These are phyloP conservation scores for Aspergillus indologenus DNA, from an alignment of 495 filamentous ascomycete genomes.

Conservation along the genomic window DNA sequence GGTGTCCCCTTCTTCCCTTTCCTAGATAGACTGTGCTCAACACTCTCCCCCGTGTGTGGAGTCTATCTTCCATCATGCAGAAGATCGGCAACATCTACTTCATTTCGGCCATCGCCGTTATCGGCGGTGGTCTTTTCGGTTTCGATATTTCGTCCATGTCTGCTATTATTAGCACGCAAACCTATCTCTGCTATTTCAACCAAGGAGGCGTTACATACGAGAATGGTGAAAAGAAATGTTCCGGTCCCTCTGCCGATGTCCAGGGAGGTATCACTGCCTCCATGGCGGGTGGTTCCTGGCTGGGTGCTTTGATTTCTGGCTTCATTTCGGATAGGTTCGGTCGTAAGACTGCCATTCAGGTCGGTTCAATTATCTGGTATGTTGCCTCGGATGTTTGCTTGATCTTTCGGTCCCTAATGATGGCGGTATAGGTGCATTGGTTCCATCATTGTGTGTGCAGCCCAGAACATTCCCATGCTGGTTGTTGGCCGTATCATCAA, in stretches of 20 bases:
- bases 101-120: slow-evolving; percentile 71
- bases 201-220: slow-evolving; percentile 33
- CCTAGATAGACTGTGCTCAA: not conserved
- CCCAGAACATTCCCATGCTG: slow-evolving; percentile 72
- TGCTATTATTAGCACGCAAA: slow-evolving; percentile 59
- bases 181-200: slow-evolving; percentile 66
- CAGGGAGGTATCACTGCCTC: slow-evolving; percentile 64
- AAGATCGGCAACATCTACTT: slow-evolving; percentile 64
- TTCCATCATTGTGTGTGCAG: slow-evolving; percentile 64
- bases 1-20: not conserved
- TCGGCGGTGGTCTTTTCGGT: slow-evolving; percentile 78
- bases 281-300: slow-evolving; percentile 73
- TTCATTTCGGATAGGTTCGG: slow-evolving; percentile 64
- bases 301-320: slow-evolving; percentile 68
- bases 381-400: slow-evolving; percentile 16
- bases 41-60: slow-evolving; percentile 3
- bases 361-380: slow-evolving; percentile 62
- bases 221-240: slow-evolving; percentile 31
- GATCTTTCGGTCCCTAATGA: slow-evolving; percentile 9
- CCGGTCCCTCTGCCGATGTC: slow-evolving; percentile 43
- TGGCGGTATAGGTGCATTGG: slow-evolving; percentile 51
- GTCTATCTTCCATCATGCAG: slow-evolving; percentile 14
- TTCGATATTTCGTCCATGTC: slow-evolving; percentile 84
- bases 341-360: slow-evolving; percentile 63
- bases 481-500: slow-evolving; percentile 74